Conservation (phyloP, 2,329 filamentous ascomycete species). For the Sporothrix pseudoabietina region DNA sequence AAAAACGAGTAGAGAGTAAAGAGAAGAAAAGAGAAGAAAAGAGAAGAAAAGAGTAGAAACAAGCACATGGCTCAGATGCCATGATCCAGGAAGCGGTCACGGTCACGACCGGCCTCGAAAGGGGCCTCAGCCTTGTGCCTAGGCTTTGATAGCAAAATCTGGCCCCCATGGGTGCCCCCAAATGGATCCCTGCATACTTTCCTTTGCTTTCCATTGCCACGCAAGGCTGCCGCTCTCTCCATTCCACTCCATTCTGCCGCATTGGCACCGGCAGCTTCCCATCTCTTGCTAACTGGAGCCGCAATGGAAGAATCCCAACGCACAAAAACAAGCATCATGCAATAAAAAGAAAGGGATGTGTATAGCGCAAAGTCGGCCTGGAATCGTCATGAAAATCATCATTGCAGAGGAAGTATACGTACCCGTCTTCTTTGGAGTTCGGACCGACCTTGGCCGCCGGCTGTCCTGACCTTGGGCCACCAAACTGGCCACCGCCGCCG, state of each 20-base stretch:
- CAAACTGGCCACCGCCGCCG: neutral
- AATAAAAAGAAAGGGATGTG: neutral
- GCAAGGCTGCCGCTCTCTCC: neutral
- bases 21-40: neutral
- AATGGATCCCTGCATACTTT: neutral
- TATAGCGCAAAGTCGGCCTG: neutral
- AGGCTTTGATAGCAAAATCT: neutral
- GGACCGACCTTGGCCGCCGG: conserved; percentile 51
- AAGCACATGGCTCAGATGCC: neutral
- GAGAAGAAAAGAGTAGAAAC: neutral
- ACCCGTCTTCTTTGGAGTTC: conserved; percentile 89
- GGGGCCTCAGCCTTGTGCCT: no score
- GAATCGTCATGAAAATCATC: neutral
- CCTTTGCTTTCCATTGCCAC: conserved; percentile 2
- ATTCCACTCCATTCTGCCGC: neutral
- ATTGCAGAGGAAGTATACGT: conserved; percentile 51
- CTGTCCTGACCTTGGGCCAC: neutral
- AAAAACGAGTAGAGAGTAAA: conserved; percentile 3
- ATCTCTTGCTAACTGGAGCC: neutral
- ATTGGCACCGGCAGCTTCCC: neutral
- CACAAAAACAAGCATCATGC: neutral
- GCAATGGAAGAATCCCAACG: neutral
- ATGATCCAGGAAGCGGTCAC: no score
- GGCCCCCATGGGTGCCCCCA: neutral
- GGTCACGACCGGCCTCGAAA: neutral